Conservation (phyloP, 495 filamentous ascomycete species). For the Daldinia childiae region DNA sequence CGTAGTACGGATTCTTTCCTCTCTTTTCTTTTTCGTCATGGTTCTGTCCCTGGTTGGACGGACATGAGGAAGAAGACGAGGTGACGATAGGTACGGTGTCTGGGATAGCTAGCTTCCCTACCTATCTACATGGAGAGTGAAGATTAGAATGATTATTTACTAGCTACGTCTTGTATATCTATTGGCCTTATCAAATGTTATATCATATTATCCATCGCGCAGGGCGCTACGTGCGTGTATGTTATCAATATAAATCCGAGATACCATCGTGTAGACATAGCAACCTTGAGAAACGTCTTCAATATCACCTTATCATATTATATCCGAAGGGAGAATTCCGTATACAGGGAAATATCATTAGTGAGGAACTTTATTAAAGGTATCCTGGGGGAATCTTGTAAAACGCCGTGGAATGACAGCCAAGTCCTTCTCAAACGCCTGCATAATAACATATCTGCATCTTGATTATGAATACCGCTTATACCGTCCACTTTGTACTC, state of each 20-base stretch:
- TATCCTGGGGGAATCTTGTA: constrained; percentile 39
- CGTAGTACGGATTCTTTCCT: neutral
- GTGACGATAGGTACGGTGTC: neutral
- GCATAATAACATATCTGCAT: constrained; percentile 28
- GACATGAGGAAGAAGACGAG: constrained; percentile 24
- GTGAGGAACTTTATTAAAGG: constrained; percentile 27
- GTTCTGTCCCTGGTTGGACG: constrained; percentile 25
- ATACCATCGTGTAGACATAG: neutral
- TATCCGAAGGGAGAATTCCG: neutral
- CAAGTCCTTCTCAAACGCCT: constrained; percentile 36
- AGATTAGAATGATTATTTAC: neutral
- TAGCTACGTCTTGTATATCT: neutral
- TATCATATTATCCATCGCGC: neutral
- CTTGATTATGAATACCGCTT: constrained; percentile 28
- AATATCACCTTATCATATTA: neutral
- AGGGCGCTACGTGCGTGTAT: neutral
- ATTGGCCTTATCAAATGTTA: neutral
- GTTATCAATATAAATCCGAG: neutral
- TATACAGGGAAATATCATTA: constrained; percentile 5
- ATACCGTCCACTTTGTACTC: constrained; percentile 24
- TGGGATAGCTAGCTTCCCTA: neutral
- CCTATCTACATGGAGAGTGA: neutral
- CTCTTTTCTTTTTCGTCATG: constrained; percentile 14
- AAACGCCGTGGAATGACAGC: constrained; percentile 36
- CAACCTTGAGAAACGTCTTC: neutral